These are phyloP conservation scores for Neoboletus subvelutipes DNA, from an alignment of 768 basidiomycete genomes.

Conservation along the genomic window DNA sequence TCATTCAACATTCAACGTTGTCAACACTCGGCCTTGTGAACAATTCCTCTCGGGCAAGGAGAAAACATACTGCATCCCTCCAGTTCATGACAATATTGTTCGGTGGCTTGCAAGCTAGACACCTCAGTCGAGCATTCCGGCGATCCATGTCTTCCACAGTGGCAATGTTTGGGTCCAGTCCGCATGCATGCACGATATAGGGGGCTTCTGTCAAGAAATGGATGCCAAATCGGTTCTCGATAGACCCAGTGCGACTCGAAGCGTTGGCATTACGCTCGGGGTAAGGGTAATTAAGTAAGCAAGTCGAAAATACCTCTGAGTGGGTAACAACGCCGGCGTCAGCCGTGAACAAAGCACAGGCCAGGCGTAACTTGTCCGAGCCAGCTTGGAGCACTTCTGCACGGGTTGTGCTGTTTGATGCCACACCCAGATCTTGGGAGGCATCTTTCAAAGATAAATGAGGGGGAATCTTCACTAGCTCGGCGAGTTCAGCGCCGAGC, in stretches of 20 bases:
- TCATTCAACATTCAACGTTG: background rate
- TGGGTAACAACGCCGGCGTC: background rate
- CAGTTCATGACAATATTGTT: background rate
- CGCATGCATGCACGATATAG: constrained; percentile 1
- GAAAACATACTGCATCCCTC: constrained; percentile 3
- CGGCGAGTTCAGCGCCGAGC: constrained; percentile 3
- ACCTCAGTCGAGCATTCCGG: constrained; percentile 7
- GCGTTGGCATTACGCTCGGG: background rate
- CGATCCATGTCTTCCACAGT: constrained; percentile 4
- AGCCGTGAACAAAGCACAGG: constrained; percentile 2
- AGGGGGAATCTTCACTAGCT: background rate
- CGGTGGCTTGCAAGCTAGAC: background rate
- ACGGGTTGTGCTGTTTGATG: background rate
- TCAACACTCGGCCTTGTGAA: background rate
- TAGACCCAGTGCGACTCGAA: background rate
- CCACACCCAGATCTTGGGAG: background rate
- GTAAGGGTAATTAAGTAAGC: background rate
- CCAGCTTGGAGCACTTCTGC: too few species aligned
- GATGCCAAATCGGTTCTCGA: background rate
- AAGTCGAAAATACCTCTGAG: background rate
- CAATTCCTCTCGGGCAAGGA: background rate
- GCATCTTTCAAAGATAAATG: background rate
- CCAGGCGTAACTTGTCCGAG: background rate
- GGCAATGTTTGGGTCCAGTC: constrained; percentile 4
- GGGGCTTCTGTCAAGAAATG: background rate